Evolutionary conservation across 768 basidiomycete genomes (phyloP).

Genomic region (Strobilomyces confusus): DNA sequence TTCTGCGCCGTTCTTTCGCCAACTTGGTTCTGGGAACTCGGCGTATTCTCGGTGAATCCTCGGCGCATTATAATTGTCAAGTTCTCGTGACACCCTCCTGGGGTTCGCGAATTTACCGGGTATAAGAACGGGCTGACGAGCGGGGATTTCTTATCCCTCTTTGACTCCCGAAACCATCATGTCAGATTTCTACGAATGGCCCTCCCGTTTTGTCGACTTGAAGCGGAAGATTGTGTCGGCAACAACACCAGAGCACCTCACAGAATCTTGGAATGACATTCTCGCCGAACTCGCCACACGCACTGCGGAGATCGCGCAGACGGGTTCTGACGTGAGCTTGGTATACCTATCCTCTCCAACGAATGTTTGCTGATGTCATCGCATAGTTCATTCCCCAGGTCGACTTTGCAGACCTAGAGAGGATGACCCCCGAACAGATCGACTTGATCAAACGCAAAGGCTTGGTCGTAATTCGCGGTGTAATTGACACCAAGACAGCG

Average conservation of each 20-base stretch:
- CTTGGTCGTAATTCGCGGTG: constrained; percentile 55
- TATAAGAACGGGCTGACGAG: constrained; percentile 14
- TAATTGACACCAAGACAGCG: constrained; percentile 56
- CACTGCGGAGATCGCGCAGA: constrained; percentile 41
- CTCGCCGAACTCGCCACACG: constrained; percentile 45
- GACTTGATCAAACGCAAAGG: constrained; percentile 52
- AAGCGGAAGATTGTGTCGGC: constrained; percentile 53
- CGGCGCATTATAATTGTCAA: constrained; percentile 1
- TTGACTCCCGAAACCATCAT: constrained; percentile 6
- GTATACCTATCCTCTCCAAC: background rate
- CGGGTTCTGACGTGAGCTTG: constrained; percentile 46
- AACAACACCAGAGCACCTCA: constrained; percentile 46
- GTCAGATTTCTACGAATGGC: constrained; percentile 12
- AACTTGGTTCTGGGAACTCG: background rate
- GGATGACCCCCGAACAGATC: constrained; percentile 42
- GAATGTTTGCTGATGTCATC: background rate
- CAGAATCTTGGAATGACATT: constrained; percentile 56
- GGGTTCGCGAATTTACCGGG: background rate
- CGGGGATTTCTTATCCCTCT: background rate
- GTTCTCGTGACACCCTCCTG: background rate
- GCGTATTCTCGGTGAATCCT: constrained; percentile 7
- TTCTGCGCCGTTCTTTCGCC: background rate
- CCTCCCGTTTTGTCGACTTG: constrained; percentile 49
- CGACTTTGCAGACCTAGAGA: constrained; percentile 49
- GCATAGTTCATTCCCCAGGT: constrained; percentile 60